phyloP scores from a whole-genome alignment of 2,329 filamentous ascomycete species.

The Ceratocystis harringtonii region DNA sequence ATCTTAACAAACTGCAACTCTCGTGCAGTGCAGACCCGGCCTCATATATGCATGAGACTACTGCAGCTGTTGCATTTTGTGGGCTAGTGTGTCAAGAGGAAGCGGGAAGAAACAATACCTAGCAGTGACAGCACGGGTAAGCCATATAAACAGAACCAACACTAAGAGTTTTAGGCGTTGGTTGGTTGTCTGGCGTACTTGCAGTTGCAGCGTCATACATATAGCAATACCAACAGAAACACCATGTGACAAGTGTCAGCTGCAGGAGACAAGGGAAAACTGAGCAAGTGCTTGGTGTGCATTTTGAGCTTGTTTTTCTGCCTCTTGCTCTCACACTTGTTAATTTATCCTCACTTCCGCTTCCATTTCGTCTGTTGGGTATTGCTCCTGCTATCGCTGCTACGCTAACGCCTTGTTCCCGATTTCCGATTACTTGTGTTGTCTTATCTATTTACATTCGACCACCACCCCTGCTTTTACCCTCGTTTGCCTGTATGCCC shows the following conservation, averaged over 20 bases:
- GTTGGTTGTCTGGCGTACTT: background rate
- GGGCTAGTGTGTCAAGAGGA: background rate
- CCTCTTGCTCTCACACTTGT: background rate
- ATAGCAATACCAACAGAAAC: background rate
- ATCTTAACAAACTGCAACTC: background rate
- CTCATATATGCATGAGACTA: background rate
- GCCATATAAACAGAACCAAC: background rate
- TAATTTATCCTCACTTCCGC: background rate
- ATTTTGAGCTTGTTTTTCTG: background rate
- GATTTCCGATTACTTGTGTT: background rate
- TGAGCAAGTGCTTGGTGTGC: background rate
- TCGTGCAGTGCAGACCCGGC: background rate
- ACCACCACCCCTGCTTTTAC: background rate
- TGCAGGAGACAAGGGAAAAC: background rate
- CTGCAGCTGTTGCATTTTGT: background rate
- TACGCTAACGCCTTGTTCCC: background rate
- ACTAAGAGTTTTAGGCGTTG: background rate
- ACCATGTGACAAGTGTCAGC: constrained; percentile 2
- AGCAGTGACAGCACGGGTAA: background rate
- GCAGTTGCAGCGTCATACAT: background rate
- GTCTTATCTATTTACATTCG: background rate
- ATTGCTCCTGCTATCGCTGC: background rate
- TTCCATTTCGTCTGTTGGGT: background rate
- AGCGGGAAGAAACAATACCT: background rate
- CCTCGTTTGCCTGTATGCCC: background rate